Evolutionary conservation across 257 asterid genomes (phyloP).

Genomic region (Phtheirospermum japonicum): DNA sequence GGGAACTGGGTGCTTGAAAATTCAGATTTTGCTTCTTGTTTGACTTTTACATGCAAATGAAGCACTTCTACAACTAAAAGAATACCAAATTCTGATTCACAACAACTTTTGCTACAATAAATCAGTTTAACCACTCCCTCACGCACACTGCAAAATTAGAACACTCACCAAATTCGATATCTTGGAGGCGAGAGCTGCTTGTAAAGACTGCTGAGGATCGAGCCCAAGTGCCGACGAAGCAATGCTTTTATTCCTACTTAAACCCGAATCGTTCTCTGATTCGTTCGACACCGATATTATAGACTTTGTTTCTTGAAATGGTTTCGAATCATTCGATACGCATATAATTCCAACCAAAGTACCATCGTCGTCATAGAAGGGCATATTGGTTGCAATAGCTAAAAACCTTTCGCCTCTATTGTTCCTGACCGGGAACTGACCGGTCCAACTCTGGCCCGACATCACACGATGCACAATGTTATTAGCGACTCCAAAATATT

Average conservation of each 20-base stretch:
- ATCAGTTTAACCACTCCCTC: background rate
- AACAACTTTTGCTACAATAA: too few relatives aligned
- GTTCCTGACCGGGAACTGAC: constrained; percentile 69
- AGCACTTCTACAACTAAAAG: background rate
- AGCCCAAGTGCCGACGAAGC: constrained; percentile 62
- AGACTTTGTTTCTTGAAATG: constrained; percentile 51
- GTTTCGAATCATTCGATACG: constrained; percentile 59
- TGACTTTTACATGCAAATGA: background rate
- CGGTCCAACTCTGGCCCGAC: constrained; percentile 81
- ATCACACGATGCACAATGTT: constrained; percentile 49
- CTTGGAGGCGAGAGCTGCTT: constrained; percentile 75
- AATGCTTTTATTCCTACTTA: constrained; percentile 42
- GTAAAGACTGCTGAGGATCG: constrained; percentile 80
- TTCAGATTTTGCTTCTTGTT: background rate
- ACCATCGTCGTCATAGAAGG: constrained; percentile 81
- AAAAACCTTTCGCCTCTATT: constrained; percentile 59
- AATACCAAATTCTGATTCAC: too few relatives aligned
- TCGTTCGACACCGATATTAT: constrained; percentile 32
- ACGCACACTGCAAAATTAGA: constrained; percentile 8
- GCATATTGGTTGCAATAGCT: constrained; percentile 62
- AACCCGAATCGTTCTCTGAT: constrained; percentile 38
- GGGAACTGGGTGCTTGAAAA: too few relatives aligned
- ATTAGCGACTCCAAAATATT: constrained; percentile 42
- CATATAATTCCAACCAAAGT: constrained; percentile 63
- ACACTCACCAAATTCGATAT: constrained; percentile 74